Evolutionary conservation across 306 rosid species (phyloP), one percentile per base, ranked within the genome.

Genomic region (Cicer yamashitae): DNA sequence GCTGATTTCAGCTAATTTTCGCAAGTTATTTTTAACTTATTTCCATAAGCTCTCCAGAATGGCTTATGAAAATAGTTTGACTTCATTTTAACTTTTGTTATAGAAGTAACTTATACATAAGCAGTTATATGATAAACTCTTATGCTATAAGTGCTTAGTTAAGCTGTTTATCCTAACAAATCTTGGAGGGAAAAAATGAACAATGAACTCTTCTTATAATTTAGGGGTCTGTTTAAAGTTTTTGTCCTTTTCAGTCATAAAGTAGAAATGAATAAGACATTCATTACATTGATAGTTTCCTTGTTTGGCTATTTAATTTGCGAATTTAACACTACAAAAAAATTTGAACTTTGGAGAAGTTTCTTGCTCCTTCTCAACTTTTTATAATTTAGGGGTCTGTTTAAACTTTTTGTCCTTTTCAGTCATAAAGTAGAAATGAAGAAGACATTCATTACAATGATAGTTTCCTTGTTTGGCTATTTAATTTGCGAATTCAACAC

Each of bases 301-400:
- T 51, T 51, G 57, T 51, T 51, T 51, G 57, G 20, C 57, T 51
- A 14, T 50, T 50, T 14, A n/a, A 50, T 50, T 50, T 50, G 56
- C 56, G 14, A 50, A n/a, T n/a, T 50, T 4, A n/a, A 50, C 9
- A 6, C 3, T 50, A 18, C 34, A 25, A 3, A 25, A 25, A 3
- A 25, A 25, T 30, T 30, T n/a, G 8, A 51, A 51, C 57, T 6
- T 30, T 30, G 13, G 20, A 51, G 57, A 14, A n/a, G 20, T 51
- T 51, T 51, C 20, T 51, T 14, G 57, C 14, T 14, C 18, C 57
- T n/a, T 47, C 13, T 47, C 15, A 47, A 47, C 52, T 47, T 12
- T n/a, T 25, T 3, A 30, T 4, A 30, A 30, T 30, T 30, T 4
- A 4, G 37, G 37, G 37, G 37, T 4, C 5, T 30, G 37, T 30